Percentiles rank a stretch among this genome's conserved stretches.
phyloP scores from a whole-genome alignment of 2,329 filamentous ascomycete genomes.

The Sodiomyces alkalinus region DNA sequence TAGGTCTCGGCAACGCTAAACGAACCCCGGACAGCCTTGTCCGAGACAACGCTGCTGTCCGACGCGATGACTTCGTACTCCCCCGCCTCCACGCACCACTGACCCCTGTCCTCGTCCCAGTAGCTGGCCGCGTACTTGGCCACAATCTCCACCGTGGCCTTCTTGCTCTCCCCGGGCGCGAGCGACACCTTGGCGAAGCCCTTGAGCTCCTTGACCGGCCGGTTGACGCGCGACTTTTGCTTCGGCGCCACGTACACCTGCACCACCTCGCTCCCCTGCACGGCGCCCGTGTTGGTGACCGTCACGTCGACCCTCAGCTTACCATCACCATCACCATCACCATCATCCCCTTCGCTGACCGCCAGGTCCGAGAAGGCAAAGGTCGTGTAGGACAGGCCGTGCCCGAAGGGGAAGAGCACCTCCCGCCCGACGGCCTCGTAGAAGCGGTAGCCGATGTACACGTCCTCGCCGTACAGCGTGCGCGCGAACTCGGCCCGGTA shows the following conservation, averaged over 20 bases:
- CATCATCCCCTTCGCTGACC: conserved; percentile 16
- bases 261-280: conserved; percentile 29
- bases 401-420: conserved; percentile 54
- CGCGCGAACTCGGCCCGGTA: conserved; percentile 48
- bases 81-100: conserved; percentile 53
- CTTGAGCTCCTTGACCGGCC: conserved; percentile 39
- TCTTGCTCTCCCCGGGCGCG: conserved; percentile 41
- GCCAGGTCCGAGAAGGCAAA: conserved; percentile 36
- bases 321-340: conserved; percentile 19
- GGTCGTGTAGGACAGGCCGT: conserved; percentile 55
- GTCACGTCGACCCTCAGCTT: conserved; percentile 28
- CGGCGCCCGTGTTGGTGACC: conserved; percentile 38
- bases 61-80: conserved; percentile 47
- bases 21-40: conserved; percentile 29
- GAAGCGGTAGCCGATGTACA: conserved; percentile 59
- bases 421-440: conserved; percentile 47
- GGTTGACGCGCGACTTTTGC: conserved; percentile 29
- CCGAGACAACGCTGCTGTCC: conserved; percentile 35
- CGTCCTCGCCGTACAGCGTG: conserved; percentile 54
- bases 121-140: conserved; percentile 54
- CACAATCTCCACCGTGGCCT: conserved; percentile 37
- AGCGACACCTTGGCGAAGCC: conserved; percentile 43
- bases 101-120: conserved; percentile 51
- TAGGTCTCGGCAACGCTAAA: conserved; percentile 46
- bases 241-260: conserved; percentile 34